Base-by-base conservation (phyloP, 148 eudicot species). In the Rhododendron henanense region DNA sequence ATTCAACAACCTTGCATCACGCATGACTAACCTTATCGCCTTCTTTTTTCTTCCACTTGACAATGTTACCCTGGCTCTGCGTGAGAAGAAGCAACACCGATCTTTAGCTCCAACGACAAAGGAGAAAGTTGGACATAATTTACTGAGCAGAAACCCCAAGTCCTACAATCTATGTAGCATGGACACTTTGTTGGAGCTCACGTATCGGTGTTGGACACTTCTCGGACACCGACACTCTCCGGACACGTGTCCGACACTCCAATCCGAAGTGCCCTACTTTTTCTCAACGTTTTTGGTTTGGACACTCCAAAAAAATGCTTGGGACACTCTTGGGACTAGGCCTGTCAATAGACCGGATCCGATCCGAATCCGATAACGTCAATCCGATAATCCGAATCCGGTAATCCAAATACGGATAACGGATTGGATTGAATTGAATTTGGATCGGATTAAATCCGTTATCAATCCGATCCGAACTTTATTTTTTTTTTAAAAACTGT, bases 21-120 rank as follows among this genome's bases (percentile, higher is more conserved):
- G 13, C 10, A 87, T 67, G 59, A 90, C 90, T 85, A 25, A 96
- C 99, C 99, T 96, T 96, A 63, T 96, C 99, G 3, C 99, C 99
- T 89, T 95, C 98, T 83, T 92, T 94, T 90, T 96, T 96, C 88
- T 67, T 90, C 99, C 99, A 96, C 88, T 88, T 94, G 39, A 90
- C 90, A 88, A 95, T 91, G 88, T 93, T 96, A 23, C 99, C 99
- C 85, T 96, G 95, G 87, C 90, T 91, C 98, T 95, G 90, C 71
- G 85, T 65, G 85, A 13, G 65, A 9, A 84, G 13, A 67, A 84
- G 79, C 44, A 53, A 55, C 65, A 48, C 28, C 11, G 61, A 73
- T 73, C 51, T 61, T 69, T 23, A 90, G 50, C 7, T 61, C 84
- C 44, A 81, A 61, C 5, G 16, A 41, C 71, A 73, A 35, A 88